Evolutionary conservation across 176 grass and related monocot genomes (phyloP).

Genomic region (Triticum aestivum): IWGSC_CS_RefSeq_v2.1 NC_057811.1:181395263-181395762

Average conservation of each 20-base stretch:
- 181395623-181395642: conserved; percentile 18
- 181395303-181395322: conserved; percentile 50
- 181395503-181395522: not conserved
- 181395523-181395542: conserved; percentile 51
- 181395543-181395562: conserved; percentile 36
- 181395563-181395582: not conserved
- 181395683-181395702: not conserved
- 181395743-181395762: conserved; percentile 49
- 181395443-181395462: conserved; percentile 44
- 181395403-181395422: conserved; percentile 54
- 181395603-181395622: conserved; percentile 48
- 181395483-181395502: conserved; percentile 30
- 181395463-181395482: conserved; percentile 33
- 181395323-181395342: conserved; percentile 56
- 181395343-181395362: conserved; percentile 70
- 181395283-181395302: conserved; percentile 43
- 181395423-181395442: conserved; percentile 31
- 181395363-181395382: conserved; percentile 38
- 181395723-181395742: conserved; percentile 42
- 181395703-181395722: conserved; percentile 53
- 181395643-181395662: conserved; percentile 32
- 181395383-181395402: conserved; percentile 30
- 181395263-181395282: conserved; percentile 21
- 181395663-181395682: conserved; percentile 71
- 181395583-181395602: conserved; percentile 29